These are phyloP conservation scores for Solanum pinnatisectum DNA, from an alignment of 257 asterid species.

Conservation along the genomic window DNA sequence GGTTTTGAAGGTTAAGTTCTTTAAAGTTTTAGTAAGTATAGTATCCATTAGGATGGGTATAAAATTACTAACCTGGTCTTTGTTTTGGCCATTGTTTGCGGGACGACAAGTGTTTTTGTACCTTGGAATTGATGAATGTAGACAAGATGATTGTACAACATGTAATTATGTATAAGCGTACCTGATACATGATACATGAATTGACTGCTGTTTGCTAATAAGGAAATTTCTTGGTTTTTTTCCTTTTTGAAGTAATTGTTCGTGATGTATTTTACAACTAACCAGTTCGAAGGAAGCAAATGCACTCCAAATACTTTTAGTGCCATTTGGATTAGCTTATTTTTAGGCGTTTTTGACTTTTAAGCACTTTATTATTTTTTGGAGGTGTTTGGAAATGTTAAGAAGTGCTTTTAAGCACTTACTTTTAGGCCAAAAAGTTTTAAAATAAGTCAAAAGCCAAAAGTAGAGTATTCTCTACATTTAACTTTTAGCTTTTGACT, in stretches of 20 bases:
- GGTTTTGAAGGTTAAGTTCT: neutral
- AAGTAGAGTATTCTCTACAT: too few relatives aligned
- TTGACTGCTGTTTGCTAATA: neutral
- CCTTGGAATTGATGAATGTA: conserved; percentile 71
- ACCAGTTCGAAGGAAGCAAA: neutral
- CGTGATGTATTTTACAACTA: neutral
- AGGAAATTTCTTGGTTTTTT: neutral
- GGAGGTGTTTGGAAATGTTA: too few relatives aligned
- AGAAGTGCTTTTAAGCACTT: too few relatives aligned
- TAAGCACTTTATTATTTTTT: too few relatives aligned
- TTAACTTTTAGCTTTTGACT: too few relatives aligned
- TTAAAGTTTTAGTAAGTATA: neutral
- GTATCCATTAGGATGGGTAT: neutral
- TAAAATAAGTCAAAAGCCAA: too few relatives aligned
- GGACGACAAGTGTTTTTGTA: conserved; percentile 62
- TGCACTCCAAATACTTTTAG: conserved; percentile 12
- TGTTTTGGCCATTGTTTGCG: conserved; percentile 15
- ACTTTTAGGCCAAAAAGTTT: too few relatives aligned
- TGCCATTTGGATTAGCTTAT: too few relatives aligned
- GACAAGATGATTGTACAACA: conserved; percentile 64
- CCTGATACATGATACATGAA: neutral
- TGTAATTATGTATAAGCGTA: conserved; percentile 24
- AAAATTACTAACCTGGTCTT: neutral
- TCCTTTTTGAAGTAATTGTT: neutral
- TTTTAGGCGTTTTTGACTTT: too few relatives aligned